Percentiles rank a stretch among this genome's conserved stretches.
Conservation (phyloP, 2,329 filamentous ascomycete genomes). For the Orbilia ellipsospora region DNA sequence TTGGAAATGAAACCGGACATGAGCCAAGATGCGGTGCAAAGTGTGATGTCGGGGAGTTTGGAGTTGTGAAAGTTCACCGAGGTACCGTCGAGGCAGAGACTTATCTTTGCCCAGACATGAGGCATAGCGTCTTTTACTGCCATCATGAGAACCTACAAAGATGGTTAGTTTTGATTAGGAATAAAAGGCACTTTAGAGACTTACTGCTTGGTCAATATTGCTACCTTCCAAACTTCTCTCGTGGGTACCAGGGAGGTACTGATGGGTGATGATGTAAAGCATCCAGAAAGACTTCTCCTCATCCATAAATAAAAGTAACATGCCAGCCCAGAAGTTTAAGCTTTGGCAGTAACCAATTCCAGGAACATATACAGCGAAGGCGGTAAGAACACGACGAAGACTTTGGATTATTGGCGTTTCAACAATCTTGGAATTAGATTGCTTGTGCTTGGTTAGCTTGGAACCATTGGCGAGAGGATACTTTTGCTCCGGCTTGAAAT, state of each 20-base stretch:
- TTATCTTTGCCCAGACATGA: slow-evolving; percentile 86
- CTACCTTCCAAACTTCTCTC: slow-evolving; percentile 89
- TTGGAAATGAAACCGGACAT: slow-evolving; percentile 97
- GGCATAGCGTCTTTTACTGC: slow-evolving; percentile 85
- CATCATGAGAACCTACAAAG: slow-evolving; percentile 76
- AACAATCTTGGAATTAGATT: slow-evolving; percentile 61
- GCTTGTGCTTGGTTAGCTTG: slow-evolving; percentile 62
- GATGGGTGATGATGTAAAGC: slow-evolving; percentile 88
- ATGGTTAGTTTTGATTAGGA: slow-evolving; percentile 14
- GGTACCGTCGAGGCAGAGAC: slow-evolving; percentile 74
- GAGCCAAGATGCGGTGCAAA: slow-evolving; percentile 96
- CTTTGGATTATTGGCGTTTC: slow-evolving; percentile 84
- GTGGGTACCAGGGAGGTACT: slow-evolving; percentile 90
- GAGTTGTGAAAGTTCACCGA: slow-evolving; percentile 61
- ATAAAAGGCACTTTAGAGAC: background rate
- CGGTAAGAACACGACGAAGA: slow-evolving; percentile 84
- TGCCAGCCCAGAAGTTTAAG: slow-evolving; percentile 90
- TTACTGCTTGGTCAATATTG: slow-evolving; percentile 86
- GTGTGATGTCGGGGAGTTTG: slow-evolving; percentile 82
- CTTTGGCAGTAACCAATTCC: slow-evolving; percentile 95
- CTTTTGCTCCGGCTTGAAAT: slow-evolving; percentile 77
- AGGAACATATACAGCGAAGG: slow-evolving; percentile 90
- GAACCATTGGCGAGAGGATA: slow-evolving; percentile 58
- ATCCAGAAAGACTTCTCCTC: slow-evolving; percentile 95
- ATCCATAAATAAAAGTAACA: slow-evolving; percentile 87